Evolutionary conservation across 441 rosid genomes (phyloP), one percentile per base, ranked within the genome.

Genomic region (Erysimum pusillum): DNA sequence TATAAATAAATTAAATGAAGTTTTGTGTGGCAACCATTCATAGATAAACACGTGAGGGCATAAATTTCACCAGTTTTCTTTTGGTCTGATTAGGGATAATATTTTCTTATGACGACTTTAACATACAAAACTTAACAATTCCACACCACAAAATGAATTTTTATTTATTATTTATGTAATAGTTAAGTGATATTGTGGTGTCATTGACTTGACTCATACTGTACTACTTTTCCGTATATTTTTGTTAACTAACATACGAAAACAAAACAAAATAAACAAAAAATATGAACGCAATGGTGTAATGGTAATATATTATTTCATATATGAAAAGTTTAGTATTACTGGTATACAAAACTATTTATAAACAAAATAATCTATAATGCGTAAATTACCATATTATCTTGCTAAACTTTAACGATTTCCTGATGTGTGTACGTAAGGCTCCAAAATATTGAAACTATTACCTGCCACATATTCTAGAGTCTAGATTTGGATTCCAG

Each of bases 11-110:
- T 68, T 77, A 56, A 70, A 13, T 44, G 25, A 31, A 11, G 41
- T 54, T 59, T 41, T 42, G 20, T 72, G 52, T 78, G 69, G 70
- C 74, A 78, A 73, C 81, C 81, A 78, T 60, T 78, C 42, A 12
- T 15, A 53, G 25, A 52, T 20, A 67, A n/a, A 17, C 81, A 78
- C 81, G 78, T 72, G 70, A 52, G 65, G 45, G 64, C 65, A 4
- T 31, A 36, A 13, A 60, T n/a, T 15, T 67, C 48, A 51, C 28
- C 62, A 22, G 7, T 59, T 42, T 28, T 17, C 9, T 15, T 32
- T 39, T 38, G 49, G 52, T 56, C 4, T 25, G 42, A 41, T 48
- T n/a, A 46, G 36, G 39, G 57, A 41, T 58, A 57, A 64, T 65
- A 71, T 41, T 39, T 68, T 63, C 76, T 63, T 48, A 41, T 10